Evolutionary conservation across 257 asterid genomes (phyloP), one percentile per base, ranked within the genome.

Genomic region (Solanum peruvianum): DNA sequence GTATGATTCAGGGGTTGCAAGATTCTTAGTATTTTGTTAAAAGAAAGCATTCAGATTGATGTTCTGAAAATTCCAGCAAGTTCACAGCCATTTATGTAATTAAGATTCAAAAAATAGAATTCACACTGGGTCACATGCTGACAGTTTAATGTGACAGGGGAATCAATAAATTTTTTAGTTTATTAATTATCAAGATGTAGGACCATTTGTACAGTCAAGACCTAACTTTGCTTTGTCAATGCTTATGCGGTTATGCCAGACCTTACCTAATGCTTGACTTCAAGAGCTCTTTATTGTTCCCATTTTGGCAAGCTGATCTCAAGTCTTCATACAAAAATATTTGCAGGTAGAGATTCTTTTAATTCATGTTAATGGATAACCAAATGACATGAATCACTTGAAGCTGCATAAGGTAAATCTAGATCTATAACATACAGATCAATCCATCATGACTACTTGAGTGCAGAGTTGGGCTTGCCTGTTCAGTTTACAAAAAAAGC

Each of bases 1-100:
- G 95, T 90, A 95, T 91, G 95, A 93, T 94, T 94, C 98, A 88
- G 69, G 93, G 96, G 95, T 91, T 91, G 95, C 93, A 62, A 13
- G 75, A 62, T 62, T 56, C 47, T 84, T 41, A 31, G n/a, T 41
- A 37, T 58, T 77, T 44, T 62, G 60, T 66, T 83, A 18, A 18
- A 52, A 52, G 2, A 78, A 25, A 23, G 33, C 84, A 47, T 25
- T 27, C 11, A 47, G 66, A 45, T 78, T 78, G 64, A 27, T 45
- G 42, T 47, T 45, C 64, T 47, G 66, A 78, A 47, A 10, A 16
- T 16, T 78, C 42, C 42, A 45, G 84, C 25, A 16, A 78, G 42
- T 47, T 78, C 66, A 78, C 84, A 45, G 41, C 27, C 39, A 78
- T 78, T 45, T 27, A 45, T 77, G 62, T 42, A 42, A 44, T 62